These are phyloP conservation scores for Leptosphaerulina australis DNA, from an alignment of 2,329 filamentous ascomycete genomes.

Conservation along the genomic window DNA sequence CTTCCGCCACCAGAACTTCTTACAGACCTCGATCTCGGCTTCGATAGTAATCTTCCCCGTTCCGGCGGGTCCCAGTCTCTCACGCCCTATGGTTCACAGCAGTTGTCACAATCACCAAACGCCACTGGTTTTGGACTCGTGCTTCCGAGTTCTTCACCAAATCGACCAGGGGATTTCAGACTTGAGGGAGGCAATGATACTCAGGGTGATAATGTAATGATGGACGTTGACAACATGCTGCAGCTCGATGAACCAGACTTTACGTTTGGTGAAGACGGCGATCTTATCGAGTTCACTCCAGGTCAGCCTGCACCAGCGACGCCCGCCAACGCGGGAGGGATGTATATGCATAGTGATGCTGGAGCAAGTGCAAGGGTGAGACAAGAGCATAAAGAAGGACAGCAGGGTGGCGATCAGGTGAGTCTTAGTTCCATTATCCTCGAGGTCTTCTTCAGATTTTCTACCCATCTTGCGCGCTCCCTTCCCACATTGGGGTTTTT, in stretches of 20 bases:
- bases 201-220: conserved; percentile 36
- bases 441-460: not conserved
- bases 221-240: conserved; percentile 52
- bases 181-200: conserved; percentile 52
- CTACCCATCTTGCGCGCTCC: not conserved
- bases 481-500: not conserved
- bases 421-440: conserved; percentile 29
- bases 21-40: conserved; percentile 49
- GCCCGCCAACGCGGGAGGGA: conserved; percentile 18
- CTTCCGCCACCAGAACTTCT: conserved; percentile 66
- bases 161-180: conserved; percentile 48
- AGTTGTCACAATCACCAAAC: conserved; percentile 32
- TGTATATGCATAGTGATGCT: conserved; percentile 35
- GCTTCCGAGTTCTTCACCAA: conserved; percentile 57
- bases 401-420: conserved; percentile 44
- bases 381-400: conserved; percentile 52
- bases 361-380: conserved; percentile 50
- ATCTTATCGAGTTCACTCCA: conserved; percentile 57
- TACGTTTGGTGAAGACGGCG: conserved; percentile 66
- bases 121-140: conserved; percentile 43
- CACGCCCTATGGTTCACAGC: conserved; percentile 41
- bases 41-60: conserved; percentile 43
- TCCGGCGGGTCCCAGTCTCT: conserved; percentile 48
- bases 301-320: conserved; percentile 20
- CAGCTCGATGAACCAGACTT: conserved; percentile 60